A percentile compares a stretch with the other conserved stretches of the same genome.
Evolutionary conservation across 257 asterid genomes (phyloP).

Genomic region (Solanum tacnaense): DNA sequence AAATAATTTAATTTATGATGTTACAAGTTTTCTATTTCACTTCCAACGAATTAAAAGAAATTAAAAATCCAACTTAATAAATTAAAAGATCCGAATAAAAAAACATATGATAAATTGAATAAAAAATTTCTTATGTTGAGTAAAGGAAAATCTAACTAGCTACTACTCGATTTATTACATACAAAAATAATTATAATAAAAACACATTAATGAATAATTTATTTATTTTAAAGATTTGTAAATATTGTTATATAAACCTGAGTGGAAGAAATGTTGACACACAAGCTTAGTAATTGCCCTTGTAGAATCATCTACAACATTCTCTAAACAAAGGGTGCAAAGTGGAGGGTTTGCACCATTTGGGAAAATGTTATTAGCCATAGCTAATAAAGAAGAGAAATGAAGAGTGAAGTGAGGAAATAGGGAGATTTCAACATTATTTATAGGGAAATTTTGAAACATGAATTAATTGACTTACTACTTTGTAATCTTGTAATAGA

Average conservation of each 20-base stretch:
- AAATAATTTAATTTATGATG: background rate
- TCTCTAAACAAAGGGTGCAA: background rate
- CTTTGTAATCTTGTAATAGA: background rate
- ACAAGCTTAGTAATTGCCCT: background rate
- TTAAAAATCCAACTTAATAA: background rate
- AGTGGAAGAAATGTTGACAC: background rate
- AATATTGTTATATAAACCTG: background rate
- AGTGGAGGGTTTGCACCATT: too few relatives aligned
- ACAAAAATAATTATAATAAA: background rate
- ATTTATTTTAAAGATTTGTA: too few relatives aligned
- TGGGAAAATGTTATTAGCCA: background rate
- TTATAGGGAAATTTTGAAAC: background rate
- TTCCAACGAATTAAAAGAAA: background rate
- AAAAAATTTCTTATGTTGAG: too few relatives aligned
- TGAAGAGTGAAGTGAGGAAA: background rate
- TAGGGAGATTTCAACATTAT: background rate
- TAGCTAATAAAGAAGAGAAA: background rate
- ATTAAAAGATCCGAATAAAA: background rate
- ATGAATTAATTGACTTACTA: too few relatives aligned
- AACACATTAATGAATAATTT: background rate
- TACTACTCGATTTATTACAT: background rate
- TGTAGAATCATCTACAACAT: background rate
- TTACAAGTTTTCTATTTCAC: too few relatives aligned
- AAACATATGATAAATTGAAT: too few relatives aligned
- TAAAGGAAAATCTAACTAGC: background rate